Base-by-base conservation (phyloP, 805 yeast species). In the Cyberlindnera lachancei region DNA sequence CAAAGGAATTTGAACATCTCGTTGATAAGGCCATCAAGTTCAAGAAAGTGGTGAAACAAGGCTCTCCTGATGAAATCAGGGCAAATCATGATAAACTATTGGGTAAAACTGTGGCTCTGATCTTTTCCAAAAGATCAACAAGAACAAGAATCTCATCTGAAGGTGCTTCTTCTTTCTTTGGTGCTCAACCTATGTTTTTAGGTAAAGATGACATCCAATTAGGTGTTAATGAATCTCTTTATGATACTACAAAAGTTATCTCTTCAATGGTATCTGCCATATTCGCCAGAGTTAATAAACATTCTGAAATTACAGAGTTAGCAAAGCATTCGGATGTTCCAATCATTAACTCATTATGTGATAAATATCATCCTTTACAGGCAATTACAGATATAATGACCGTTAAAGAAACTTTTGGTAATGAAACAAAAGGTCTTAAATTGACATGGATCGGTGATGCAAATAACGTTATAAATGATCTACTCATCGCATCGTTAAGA, bases 391-490 rank as follows among this genome's bases (percentile, higher is more conserved):
- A 92, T 56, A 47, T 92, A 36, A 62, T 85, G 44, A 88, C 97
- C 4, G 81, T 92, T 38, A 75, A 79, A 42, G 96, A 92, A 59
- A 59, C 77, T 4, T 83, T 84, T 50, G n/a, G n/a, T n/a, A 73
- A 75, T 4, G 61, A 53, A 13, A 59, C 70, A 2, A 55, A 73
- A 41, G 73, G 72, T 11, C 68, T 87, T 42, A 88, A 86, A 48
- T 61, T 90, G 30, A 77, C 96, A 2, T 90, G 98, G 98, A 76
- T 92, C 14, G 98, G 98, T 38, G 98, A 90, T 56, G 79, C 96
- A 19, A 92, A 92, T 58, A 92, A 92, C 50, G 97, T 92, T 20
- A 79, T 92, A 39, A 90, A 92, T 56, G 98, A 92, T 61, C 69
- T 92, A 59, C 75, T 94, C 10, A 75, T 88, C 41, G 97, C 96